A percentile compares a stretch with the other conserved stretches of the same genome.
These are phyloP conservation scores for Ettlia oleoabundans DNA, from an alignment of 139 green algal species.

Conservation along the genomic window DNA sequence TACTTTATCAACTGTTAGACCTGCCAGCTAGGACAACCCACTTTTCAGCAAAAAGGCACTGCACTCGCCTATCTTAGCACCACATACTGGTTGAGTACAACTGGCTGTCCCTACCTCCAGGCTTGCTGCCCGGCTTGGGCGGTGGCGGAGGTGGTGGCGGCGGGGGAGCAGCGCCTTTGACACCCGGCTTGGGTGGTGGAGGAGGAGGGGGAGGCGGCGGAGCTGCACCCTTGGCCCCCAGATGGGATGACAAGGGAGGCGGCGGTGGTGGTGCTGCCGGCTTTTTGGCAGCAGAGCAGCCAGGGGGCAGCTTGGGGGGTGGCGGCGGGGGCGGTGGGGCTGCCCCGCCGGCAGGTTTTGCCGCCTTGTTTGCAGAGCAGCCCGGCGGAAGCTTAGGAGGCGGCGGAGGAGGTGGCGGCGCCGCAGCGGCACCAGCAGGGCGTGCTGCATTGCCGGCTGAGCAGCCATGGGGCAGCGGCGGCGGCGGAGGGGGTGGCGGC, in stretches of 20 bases:
- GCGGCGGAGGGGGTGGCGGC: constrained; percentile 10
- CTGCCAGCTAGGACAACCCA: too few relatives aligned
- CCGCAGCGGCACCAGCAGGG: background rate
- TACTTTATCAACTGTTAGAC: too few relatives aligned
- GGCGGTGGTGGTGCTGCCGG: constrained; percentile 18
- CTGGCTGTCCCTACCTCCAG: too few relatives aligned
- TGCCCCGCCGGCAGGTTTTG: background rate
- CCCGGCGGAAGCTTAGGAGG: constrained; percentile 15
- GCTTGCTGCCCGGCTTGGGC: background rate
- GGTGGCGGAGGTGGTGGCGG: constrained; percentile 56
- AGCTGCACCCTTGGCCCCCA: constrained; percentile 37
- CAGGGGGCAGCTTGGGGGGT: background rate
- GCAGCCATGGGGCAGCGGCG: constrained; percentile 11
- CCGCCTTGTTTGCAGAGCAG: background rate
- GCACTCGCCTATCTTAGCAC: too few relatives aligned
- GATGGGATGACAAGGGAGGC: constrained; percentile 2
- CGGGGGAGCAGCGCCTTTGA: constrained; percentile 43
- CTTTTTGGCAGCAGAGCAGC: constrained; percentile 6
- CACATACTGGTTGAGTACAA: too few relatives aligned
- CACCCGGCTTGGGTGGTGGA: constrained; percentile 14
- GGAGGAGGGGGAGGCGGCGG: constrained; percentile 31
- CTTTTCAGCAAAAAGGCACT: too few relatives aligned
- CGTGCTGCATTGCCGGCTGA: constrained; percentile 6
- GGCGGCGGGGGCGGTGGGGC: background rate
- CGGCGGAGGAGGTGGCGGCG: constrained; percentile 37